Evolutionary conservation across 2,329 filamentous ascomycete species (phyloP).

Genomic region (Zymoseptoria pseudotritici): DNA sequence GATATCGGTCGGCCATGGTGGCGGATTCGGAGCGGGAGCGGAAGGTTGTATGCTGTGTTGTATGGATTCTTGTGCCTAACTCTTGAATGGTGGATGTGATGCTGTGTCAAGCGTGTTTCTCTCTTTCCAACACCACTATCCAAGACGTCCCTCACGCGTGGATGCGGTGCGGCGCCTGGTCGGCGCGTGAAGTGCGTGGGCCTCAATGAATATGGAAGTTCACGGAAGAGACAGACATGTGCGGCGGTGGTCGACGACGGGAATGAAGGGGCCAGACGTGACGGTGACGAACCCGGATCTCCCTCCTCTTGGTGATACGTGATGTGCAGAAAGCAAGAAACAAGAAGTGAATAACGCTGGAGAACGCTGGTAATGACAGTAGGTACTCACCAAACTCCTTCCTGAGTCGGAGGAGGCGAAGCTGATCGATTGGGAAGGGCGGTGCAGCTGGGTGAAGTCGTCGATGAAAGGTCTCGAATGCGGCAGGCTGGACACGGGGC

Average conservation of each 20-base stretch:
- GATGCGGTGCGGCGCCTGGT: background rate
- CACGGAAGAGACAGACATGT: conserved; percentile 2
- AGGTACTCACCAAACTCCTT: background rate
- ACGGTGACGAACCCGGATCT: background rate
- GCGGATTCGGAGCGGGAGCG: background rate
- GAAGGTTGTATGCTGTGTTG: conserved; percentile 1
- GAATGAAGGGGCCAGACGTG: background rate
- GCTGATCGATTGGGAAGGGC: background rate
- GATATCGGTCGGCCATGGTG: conserved; percentile 27
- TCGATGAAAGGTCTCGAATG: background rate
- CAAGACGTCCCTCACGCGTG: conserved; percentile 9
- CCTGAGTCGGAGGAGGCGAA: background rate
- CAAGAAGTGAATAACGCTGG: background rate
- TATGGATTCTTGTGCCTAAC: conserved; percentile 6
- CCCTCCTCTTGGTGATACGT: background rate
- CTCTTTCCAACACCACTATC: conserved; percentile 7
- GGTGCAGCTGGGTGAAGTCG: background rate
- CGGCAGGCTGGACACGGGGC: background rate
- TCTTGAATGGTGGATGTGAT: conserved; percentile 7
- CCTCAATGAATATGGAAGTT: conserved; percentile 17
- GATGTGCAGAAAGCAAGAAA: background rate
- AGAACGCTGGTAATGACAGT: background rate
- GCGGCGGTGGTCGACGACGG: background rate
- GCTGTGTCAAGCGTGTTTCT: conserved; percentile 6
- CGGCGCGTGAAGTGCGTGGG: conserved; percentile 2